These are phyloP conservation scores for Ceratocystis destructans DNA, from an alignment of 2,329 filamentous ascomycete species.

Conservation along the genomic window DNA sequence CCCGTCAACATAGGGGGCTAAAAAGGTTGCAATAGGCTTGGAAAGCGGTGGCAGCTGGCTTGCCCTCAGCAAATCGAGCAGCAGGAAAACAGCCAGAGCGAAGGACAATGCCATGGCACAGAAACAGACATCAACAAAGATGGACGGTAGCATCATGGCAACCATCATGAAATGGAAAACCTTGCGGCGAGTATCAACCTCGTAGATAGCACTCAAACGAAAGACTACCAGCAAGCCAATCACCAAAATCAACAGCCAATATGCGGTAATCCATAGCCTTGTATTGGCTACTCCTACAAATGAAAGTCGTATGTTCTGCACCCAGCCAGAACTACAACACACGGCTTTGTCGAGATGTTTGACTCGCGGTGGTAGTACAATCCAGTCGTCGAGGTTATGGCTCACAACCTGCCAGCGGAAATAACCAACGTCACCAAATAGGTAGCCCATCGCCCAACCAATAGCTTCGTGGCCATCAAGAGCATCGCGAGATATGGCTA, in stretches of 20 bases:
- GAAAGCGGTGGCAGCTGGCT: constrained; percentile 84
- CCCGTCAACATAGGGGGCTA: constrained; percentile 89
- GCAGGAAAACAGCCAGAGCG: constrained; percentile 68
- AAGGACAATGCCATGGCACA: constrained; percentile 66
- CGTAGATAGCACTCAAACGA: constrained; percentile 58
- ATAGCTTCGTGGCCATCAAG: constrained; percentile 65
- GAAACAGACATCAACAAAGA: constrained; percentile 76
- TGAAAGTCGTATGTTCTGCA: constrained; percentile 49
- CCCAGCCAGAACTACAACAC: constrained; percentile 42
- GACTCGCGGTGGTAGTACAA: constrained; percentile 47
- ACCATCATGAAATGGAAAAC: constrained; percentile 99
- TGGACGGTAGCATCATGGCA: constrained; percentile 78
- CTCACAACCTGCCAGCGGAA: constrained; percentile 60
- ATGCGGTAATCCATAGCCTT: constrained; percentile 60
- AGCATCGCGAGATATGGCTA: constrained; percentile 53
- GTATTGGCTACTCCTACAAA: constrained; percentile 64
- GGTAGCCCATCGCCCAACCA: constrained; percentile 82
- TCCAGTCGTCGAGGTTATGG: constrained; percentile 59
- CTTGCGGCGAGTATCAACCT: constrained; percentile 91
- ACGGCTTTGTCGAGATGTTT: constrained; percentile 18
- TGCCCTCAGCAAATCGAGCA: constrained; percentile 79
- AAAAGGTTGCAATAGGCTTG: constrained; percentile 69
- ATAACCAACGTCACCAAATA: constrained; percentile 62
- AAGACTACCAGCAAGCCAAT: constrained; percentile 63
- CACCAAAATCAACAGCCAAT: constrained; percentile 58